Evolutionary conservation across 2,329 filamentous ascomycete genomes (phyloP).

Genomic region (Anthostomella pinea): DNA sequence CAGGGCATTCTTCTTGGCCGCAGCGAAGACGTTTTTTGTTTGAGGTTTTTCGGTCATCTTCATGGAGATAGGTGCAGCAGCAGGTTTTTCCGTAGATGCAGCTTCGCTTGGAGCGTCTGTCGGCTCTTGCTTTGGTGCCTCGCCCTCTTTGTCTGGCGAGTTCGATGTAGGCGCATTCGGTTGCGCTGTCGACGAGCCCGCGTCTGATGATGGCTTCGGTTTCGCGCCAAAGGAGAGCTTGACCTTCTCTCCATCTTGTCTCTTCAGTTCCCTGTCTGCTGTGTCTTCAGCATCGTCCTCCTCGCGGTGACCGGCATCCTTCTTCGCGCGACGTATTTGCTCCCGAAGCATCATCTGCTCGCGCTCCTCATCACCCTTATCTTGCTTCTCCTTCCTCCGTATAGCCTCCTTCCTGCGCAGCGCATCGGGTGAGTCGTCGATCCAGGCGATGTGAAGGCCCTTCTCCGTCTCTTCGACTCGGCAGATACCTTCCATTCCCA

Average conservation of each 20-base stretch:
- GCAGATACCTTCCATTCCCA: conserved; percentile 84
- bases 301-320: conserved; percentile 43
- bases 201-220: conserved; percentile 22
- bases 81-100: conserved; percentile 31
- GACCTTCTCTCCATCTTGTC: conserved; percentile 72
- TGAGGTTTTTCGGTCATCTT: conserved; percentile 65
- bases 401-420: conserved; percentile 77
- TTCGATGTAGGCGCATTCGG: conserved; percentile 19
- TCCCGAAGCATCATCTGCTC: conserved; percentile 80
- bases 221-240: conserved; percentile 64
- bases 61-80: conserved; percentile 51
- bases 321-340: conserved; percentile 76
- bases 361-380: conserved; percentile 85
- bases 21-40: conserved; percentile 73
- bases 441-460: conserved; percentile 82
- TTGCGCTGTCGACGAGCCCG: conserved; percentile 15
- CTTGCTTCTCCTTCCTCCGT: conserved; percentile 77
- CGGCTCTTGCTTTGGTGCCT: conserved; percentile 16
- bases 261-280: conserved; percentile 48
- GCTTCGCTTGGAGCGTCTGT: conserved; percentile 3
- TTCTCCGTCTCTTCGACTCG: conserved; percentile 86
- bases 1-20: conserved; percentile 67
- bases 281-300: conserved; percentile 41
- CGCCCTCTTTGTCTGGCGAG: conserved; percentile 11
- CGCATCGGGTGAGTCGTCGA: conserved; percentile 87